phyloP scores from a whole-genome alignment of 768 basidiomycete species.

The Tephrocybe sp. region DNA sequence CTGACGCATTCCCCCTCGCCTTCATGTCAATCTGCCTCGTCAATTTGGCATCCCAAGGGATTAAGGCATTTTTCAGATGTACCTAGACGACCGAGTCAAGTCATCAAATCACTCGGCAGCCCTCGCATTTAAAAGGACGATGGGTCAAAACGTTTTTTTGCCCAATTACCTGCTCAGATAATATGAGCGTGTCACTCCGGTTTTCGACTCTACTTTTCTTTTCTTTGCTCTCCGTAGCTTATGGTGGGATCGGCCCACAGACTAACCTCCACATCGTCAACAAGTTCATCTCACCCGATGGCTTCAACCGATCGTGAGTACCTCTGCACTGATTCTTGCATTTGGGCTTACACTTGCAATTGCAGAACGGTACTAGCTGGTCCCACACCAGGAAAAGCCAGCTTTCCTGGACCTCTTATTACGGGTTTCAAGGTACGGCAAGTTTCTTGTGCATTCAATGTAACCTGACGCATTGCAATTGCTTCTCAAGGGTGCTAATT shows the following conservation, averaged over 20 bases:
- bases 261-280: slow-evolving; percentile 39
- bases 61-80: not conserved
- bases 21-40: not conserved
- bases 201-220: not conserved
- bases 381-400: slow-evolving; percentile 12
- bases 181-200: not conserved
- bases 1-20: not conserved
- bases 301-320: slow-evolving; percentile 40
- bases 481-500: not conserved
- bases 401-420: not conserved
- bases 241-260: slow-evolving; percentile 26
- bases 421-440: not conserved
- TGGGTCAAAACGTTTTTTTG: not conserved
- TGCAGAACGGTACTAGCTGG: slow-evolving; percentile 32
- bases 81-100: not conserved
- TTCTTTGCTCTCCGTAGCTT: slow-evolving; percentile 6
- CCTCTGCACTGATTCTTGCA: not conserved
- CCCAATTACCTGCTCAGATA: not conserved
- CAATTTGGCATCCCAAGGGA: not conserved
- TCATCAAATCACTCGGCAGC: not conserved
- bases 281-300: slow-evolving; percentile 45
- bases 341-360: not conserved
- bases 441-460: not conserved
- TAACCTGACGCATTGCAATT: too few relatives aligned
- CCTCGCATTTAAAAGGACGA: not conserved